Percentiles rank a stretch among this genome's conserved stretches.
These are phyloP conservation scores for Piloderma croceum DNA, from an alignment of 768 basidiomycete species.

Conservation along the genomic window DNA sequence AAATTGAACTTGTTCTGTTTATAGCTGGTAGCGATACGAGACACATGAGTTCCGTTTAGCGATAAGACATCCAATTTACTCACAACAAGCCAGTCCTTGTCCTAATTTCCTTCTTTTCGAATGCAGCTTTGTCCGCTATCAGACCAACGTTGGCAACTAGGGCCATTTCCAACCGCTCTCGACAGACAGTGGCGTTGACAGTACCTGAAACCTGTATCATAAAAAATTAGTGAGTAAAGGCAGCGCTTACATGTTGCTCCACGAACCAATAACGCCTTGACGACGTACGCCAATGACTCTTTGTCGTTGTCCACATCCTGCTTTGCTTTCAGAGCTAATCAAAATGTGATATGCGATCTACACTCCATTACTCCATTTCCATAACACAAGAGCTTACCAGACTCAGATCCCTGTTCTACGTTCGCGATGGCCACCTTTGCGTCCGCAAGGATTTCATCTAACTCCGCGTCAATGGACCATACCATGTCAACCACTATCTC, in stretches of 20 bases:
- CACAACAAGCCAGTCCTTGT: conserved; percentile 79
- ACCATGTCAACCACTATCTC: conserved; percentile 74
- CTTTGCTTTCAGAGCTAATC: conserved; percentile 46
- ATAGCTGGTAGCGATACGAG: conserved; percentile 49
- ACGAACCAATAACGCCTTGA: conserved; percentile 60
- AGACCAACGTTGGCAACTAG: conserved; percentile 61
- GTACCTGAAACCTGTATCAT: conserved; percentile 54
- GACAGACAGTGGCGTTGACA: conserved; percentile 54
- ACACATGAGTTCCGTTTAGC: conserved; percentile 1
- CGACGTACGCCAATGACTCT: conserved; percentile 48
- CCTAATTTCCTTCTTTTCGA: conserved; percentile 78
- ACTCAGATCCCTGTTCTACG: conserved; percentile 26
- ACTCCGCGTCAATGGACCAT: conserved; percentile 73
- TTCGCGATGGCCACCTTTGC: conserved; percentile 38
- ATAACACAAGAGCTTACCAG: too few species aligned
- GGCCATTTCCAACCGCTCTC: conserved; percentile 68
- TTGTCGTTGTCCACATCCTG: conserved; percentile 59
- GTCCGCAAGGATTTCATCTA: conserved; percentile 66
- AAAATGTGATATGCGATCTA: too few species aligned
- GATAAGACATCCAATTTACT: conserved; percentile 26
- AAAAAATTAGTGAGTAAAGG: conserved; percentile 1
- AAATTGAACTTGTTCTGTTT: conserved; percentile 99
- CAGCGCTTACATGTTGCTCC: background rate
- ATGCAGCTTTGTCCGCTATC: conserved; percentile 56
- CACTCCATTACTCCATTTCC: too few species aligned